A percentile compares a stretch with the other conserved stretches of the same genome.
Conservation (phyloP, 2,329 filamentous ascomycete genomes). For the Trichoderma endophyticum region DNA sequence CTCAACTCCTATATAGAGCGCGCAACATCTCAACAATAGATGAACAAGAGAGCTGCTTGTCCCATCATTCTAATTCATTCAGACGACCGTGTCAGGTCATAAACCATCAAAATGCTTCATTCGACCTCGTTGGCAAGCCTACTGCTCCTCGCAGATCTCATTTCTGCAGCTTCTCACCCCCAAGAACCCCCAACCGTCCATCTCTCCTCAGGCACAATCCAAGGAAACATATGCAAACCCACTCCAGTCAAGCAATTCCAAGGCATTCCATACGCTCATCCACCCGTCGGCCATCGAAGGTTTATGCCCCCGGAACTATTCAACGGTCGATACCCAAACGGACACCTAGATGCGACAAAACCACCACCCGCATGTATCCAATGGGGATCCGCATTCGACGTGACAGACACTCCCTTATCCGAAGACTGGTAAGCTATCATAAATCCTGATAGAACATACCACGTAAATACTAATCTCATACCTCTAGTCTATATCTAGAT, state of each 20-base stretch:
- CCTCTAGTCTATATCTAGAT: neutral
- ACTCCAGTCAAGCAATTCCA: neutral
- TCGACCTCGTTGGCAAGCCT: neutral
- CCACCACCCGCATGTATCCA: neutral
- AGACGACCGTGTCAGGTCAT: neutral
- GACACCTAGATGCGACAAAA: neutral
- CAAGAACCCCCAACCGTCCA: neutral
- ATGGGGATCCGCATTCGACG: neutral
- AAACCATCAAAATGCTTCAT: neutral
- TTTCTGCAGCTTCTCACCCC: neutral
- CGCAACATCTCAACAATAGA: neutral
- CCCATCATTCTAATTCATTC: neutral
- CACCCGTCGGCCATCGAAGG: neutral
- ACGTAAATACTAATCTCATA: neutral
- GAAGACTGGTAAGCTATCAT: neutral
- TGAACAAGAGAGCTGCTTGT: neutral
- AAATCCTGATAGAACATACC: neutral
- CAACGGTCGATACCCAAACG: neutral
- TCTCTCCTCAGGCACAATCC: neutral
- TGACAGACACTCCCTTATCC: neutral
- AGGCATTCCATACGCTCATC: neutral
- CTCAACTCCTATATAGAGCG: neutral
- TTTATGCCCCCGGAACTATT: neutral
- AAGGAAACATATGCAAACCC: neutral
- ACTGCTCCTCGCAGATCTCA: neutral